Base-by-base conservation (phyloP, 177 flowering plant species). In the Tripterygium wilfordii region DNA sequence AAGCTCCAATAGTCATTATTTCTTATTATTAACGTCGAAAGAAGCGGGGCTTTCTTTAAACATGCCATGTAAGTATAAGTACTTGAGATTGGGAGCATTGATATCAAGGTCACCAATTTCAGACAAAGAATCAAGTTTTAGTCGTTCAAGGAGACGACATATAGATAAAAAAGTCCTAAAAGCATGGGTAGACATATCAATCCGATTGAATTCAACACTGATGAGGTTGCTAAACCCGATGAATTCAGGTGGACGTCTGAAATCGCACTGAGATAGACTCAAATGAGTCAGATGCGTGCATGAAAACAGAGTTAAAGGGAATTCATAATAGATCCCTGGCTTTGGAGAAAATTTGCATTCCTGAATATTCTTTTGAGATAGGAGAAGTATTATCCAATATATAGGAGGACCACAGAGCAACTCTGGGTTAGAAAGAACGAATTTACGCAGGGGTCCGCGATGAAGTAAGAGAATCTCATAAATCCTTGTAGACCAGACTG, bases 81-180 rank as follows among this genome's bases (percentile, higher is more conserved):
- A 21, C 26, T 49, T 60, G 28, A 65, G 41, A 17, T 36, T 49
- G 26, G 69, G 61, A 33, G 52, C 64, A 31, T 36, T 22, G 20
- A 59, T 35, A 4, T 40, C 64, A 10, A 64, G 48, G 14, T 8
- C 9, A 3, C 44, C 42, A 23, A 48, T 19, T 14, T 10, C 10
- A 1, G 30, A 27, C 33, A 33, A 28, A 13, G 8, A 15, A 2
- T 4, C 2, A 26, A 64, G 22, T 10, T n/a, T 44, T 33, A 58
- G 25, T 5, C n/a, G 10, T 22, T 45, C 58, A 27, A 54, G 51
- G 10, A 45, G 17, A 0, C 51, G 51, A 17, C 28, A 45, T 36
- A 13, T 36, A 12, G 62, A 42, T 17, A 60, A 45, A 10, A 55
- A 45, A 30, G 19, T 20, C 17, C 30, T 17, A 20, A 54, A 21